Conservation (phyloP, 495 filamentous ascomycete genomes). For the Xylaria bambusicola region DNA sequence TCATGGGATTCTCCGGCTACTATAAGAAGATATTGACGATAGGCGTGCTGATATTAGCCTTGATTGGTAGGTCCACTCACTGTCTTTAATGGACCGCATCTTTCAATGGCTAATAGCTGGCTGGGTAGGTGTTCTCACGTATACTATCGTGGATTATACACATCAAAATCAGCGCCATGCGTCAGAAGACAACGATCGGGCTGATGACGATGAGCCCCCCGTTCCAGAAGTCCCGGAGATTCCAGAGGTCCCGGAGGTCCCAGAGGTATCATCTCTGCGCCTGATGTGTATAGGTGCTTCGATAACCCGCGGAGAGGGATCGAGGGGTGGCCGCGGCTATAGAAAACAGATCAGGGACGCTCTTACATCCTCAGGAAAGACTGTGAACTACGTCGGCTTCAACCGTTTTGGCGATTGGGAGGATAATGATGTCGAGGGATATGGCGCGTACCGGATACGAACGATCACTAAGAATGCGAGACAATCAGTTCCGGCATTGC, state of each 20-base stretch:
- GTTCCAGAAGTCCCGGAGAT: too few relatives aligned
- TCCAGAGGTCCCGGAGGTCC: too few relatives aligned
- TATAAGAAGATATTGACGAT: conserved; percentile 1
- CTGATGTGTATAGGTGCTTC: conserved; percentile 35
- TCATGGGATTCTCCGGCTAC: background rate
- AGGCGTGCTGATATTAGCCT: background rate
- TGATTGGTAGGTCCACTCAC: conserved; percentile 16
- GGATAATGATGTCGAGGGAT: conserved; percentile 34
- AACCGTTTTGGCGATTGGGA: conserved; percentile 33
- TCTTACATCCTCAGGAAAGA: conserved; percentile 27
- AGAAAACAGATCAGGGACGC: conserved; percentile 30
- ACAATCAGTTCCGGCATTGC: conserved; percentile 27
- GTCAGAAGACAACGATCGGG: background rate
- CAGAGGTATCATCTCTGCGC: conserved; percentile 25
- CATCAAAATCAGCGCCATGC: conserved; percentile 19
- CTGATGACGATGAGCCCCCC: conserved; percentile 3
- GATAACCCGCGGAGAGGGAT: conserved; percentile 31
- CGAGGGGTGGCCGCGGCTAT: conserved; percentile 31
- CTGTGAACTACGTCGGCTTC: conserved; percentile 34
- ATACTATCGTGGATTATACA: conserved; percentile 24
- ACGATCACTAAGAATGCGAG: conserved; percentile 22
- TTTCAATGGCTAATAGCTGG: conserved; percentile 1
- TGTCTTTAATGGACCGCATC: background rate
- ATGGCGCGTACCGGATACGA: conserved; percentile 30
- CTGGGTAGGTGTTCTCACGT: conserved; percentile 6